Base-by-base conservation (phyloP, 208 protist species). In the Crithidia fasciculata region DNA sequence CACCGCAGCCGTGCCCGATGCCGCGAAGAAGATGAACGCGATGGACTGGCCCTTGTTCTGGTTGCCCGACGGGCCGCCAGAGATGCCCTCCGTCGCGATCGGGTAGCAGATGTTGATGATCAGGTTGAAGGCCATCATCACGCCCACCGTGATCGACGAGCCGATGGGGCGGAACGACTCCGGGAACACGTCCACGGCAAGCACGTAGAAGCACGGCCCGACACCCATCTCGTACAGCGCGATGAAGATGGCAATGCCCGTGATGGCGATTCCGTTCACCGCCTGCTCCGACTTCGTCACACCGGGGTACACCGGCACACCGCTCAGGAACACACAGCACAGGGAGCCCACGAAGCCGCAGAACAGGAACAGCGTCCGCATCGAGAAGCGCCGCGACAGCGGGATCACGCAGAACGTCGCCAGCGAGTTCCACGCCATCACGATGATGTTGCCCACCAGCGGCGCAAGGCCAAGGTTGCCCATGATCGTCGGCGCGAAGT, bases 401-500 rank as follows among this genome's bases (percentile, higher is more conserved):
- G 81, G 81, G 28, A 93, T 85, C n/a, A 86, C 57, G 19, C 64
- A 54, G 39, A 93, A 77, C 2, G 81, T 59, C 5, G 83, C 81
- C 16, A 89, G 45, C 37, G 84, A 82, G 74, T 90, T 89, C 86
- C 88, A 93, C 43, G 58, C 56, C 74, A 93, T 87, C 12, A 93
- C 79, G 40, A 88, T 74, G 68, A 89, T 72, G 69, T 90, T 93
- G 56, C 88, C 88, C 5, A 84, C 67, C 4, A 90, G 73, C 8
- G 76, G 72, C 16, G 80, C 72, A 39, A 87, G 62, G 39, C 81
- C 83, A 13, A 88, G 61, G 50, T 63, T 77, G 15, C 55, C 52
- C 76, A 81, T 90, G 66, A 93, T 90, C 44, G 68, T 87, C 12
- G 85, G 85, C 4, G 88, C 85, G 55, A 89, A 93, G 74, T 84